Conservation (phyloP, 768 basidiomycete species). For the Pisolithus albus region DNA sequence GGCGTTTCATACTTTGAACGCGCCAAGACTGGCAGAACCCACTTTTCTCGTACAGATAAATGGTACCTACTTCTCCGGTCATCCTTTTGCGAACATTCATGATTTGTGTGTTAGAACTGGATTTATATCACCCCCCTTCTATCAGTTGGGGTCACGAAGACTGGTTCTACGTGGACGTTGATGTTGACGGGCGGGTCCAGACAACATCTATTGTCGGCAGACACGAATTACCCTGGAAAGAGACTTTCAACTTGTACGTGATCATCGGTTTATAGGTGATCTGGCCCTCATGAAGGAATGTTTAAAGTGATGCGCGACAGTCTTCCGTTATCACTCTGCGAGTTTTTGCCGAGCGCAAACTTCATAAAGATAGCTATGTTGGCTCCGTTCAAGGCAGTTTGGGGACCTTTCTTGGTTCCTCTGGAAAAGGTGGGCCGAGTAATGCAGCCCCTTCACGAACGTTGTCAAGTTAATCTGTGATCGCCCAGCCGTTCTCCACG, state of each 20-base stretch:
- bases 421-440: neutral
- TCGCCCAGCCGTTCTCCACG: neutral
- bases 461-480: neutral
- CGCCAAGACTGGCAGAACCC: neutral
- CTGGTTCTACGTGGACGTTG: conserved; percentile 3
- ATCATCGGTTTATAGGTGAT: no score
- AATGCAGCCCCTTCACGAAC: neutral
- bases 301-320: conserved; percentile 1
- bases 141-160: conserved; percentile 1
- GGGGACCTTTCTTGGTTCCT: neutral
- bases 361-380: conserved; percentile 4
- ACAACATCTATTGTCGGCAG: neutral
- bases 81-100: neutral
- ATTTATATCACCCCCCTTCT: conserved; percentile 1
- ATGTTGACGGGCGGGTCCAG: neutral
- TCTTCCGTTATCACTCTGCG: conserved; percentile 3
- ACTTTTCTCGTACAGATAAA: neutral
- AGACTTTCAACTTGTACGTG: conserved; percentile 1
- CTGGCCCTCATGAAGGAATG: neutral
- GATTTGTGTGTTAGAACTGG: neutral
- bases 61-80: neutral
- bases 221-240: conserved; percentile 3
- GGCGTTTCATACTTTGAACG: neutral
- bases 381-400: conserved; percentile 2
- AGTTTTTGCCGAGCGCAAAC: conserved; percentile 4